Evolutionary conservation across 1,284 basidiomycete species (phyloP).

Genomic region (Marasmius oreades): DNA sequence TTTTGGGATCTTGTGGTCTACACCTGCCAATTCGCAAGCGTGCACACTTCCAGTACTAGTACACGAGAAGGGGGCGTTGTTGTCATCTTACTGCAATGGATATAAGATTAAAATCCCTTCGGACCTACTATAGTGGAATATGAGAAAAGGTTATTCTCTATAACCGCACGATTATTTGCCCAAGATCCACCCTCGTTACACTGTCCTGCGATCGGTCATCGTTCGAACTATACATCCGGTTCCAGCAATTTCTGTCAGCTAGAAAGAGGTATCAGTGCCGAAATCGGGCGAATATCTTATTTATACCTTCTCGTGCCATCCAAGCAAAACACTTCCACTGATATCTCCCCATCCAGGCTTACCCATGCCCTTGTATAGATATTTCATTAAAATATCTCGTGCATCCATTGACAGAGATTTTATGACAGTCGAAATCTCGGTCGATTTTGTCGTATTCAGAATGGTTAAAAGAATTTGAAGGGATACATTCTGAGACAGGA

Average conservation of each 20-base stretch:
- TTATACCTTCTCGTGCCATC: conserved; percentile 93
- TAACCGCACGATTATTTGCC: too few species aligned
- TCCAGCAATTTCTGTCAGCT: conserved; percentile 95
- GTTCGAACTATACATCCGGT: conserved; percentile 96
- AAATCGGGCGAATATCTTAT: conserved; percentile 8
- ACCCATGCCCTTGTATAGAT: conserved; percentile 95
- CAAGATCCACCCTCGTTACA: too few species aligned
- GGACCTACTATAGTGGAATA: too few species aligned
- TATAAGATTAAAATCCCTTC: neutral
- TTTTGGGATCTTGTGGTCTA: neutral
- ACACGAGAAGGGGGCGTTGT: too few species aligned
- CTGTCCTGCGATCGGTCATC: conserved; percentile 90
- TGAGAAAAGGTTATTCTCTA: too few species aligned
- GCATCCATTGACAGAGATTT: conserved; percentile 74
- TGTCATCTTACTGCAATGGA: too few species aligned
- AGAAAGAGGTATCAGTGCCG: conserved; percentile 5
- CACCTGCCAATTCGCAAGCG: too few species aligned
- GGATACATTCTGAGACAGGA: conserved; percentile 59
- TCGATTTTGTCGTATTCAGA: conserved; percentile 90
- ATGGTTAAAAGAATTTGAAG: conserved; percentile 88
- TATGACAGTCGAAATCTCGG: conserved; percentile 81
- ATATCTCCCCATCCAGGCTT: conserved; percentile 81
- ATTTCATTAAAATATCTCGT: conserved; percentile 97
- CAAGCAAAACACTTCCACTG: conserved; percentile 85
- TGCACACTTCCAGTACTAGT: too few species aligned